Conservation (phyloP, 805 yeast species). For the Spathaspora hagerdaliae region DNA sequence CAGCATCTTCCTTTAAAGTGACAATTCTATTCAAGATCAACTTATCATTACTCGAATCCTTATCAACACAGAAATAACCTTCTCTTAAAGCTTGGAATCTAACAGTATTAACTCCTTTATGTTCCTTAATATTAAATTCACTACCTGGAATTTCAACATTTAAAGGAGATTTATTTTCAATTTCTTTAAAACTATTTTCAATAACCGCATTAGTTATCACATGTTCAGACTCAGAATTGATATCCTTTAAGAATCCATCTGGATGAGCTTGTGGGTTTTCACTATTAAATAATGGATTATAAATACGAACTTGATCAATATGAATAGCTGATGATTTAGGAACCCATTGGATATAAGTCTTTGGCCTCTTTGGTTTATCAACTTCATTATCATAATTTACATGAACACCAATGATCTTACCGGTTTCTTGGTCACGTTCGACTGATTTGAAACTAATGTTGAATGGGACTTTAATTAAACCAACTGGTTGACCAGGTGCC, state of each 20-base stretch:
- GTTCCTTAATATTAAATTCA: slow-evolving; percentile 72
- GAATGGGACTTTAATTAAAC: slow-evolving; percentile 86
- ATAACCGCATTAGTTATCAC: slow-evolving; percentile 62
- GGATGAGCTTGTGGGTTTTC: slow-evolving; percentile 90
- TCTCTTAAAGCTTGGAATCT: slow-evolving; percentile 97
- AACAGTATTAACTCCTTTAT: slow-evolving; percentile 64
- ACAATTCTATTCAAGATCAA: slow-evolving; percentile 87
- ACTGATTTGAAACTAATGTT: slow-evolving; percentile 68
- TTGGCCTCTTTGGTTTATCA: slow-evolving; percentile 66
- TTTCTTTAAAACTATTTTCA: slow-evolving; percentile 69
- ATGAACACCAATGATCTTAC: slow-evolving; percentile 64
- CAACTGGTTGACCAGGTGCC: slow-evolving; percentile 93
- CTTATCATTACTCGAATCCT: slow-evolving; percentile 58
- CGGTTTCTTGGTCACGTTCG: slow-evolving; percentile 51
- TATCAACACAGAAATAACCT: slow-evolving; percentile 91
- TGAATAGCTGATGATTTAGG: slow-evolving; percentile 59
- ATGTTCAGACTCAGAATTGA: slow-evolving; percentile 75
- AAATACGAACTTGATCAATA: slow-evolving; percentile 76
- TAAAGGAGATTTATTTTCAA: slow-evolving; percentile 72
- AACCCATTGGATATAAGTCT: slow-evolving; percentile 96
- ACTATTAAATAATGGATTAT: slow-evolving; percentile 81
- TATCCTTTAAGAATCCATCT: slow-evolving; percentile 81
- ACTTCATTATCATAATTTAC: slow-evolving; percentile 74
- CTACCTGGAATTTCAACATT: slow-evolving; percentile 54
- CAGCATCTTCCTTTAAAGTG: slow-evolving; percentile 65